Base-by-base conservation (phyloP, 169 alveolate species). In the Plasmodium vivax region DNA sequence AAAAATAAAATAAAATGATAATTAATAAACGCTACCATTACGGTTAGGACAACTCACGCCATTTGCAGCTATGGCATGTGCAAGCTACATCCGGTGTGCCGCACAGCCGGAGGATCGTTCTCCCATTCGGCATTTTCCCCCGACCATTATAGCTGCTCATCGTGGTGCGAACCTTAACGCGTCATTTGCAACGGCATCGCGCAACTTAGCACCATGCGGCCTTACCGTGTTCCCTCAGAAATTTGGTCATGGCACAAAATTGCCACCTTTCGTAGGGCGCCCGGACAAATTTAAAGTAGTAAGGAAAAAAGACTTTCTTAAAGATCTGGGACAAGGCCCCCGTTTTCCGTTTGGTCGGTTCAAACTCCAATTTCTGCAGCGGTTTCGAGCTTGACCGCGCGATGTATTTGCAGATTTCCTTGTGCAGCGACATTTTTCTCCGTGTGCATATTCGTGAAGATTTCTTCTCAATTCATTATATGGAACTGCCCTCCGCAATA, bases 201-300 rank as follows among this genome's bases (percentile, higher is more conserved):
- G 6, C n/a, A n/a, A 38, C 38, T 58, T 34, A 16, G 38, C 82
- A 6, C 82, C 56, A 9, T 47, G 74, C 12, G 1, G 45, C 47
- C 71, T 72, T 92, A 97, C 98, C 98, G 41, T 97, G 98, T 56
- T 96, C 97, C 73, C 98, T 95, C 58, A 97, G 96, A 88, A 95
- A 97, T 79, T 97, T 95, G 30, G 98, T 96, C 32, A 96, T 96
- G 68, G 96, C 96, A 58, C 98, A 98, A 23, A 91, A 97, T 81
- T 96, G 97, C 98, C 98, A 97, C 45, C 98, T 91, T 62, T 97
- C 98, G 71, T 92, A 93, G 10, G 98, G 98, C 19, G 97, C 98
- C 45, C 97, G 75, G 73, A 97, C 83, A 87, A 92, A 95, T 45
- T 96, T 95, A 92, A 95, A 97, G 92, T 96, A 97, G 92, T 96